Evolutionary conservation across 2,329 filamentous ascomycete genomes (phyloP).

Genomic region (Apiospora rasikravindrae): DNA sequence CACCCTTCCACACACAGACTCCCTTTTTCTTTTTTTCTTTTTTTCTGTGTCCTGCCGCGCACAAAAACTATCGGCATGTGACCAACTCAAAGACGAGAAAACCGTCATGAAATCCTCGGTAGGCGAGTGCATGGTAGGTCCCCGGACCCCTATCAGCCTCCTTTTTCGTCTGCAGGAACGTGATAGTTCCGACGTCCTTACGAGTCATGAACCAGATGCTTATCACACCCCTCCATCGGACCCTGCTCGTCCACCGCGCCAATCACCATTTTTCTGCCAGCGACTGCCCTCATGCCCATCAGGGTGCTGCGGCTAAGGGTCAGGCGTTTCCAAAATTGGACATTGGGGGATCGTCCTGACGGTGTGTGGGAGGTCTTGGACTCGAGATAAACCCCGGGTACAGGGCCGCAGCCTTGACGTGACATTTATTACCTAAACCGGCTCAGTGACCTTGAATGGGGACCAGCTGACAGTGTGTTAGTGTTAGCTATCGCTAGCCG

Average conservation of each 20-base stretch:
- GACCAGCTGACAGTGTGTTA: not conserved
- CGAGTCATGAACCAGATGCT: conserved; percentile 6
- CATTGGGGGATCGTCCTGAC: not conserved
- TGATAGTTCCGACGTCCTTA: conserved; percentile 5
- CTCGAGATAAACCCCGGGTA: conserved; percentile 11
- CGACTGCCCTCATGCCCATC: not conserved
- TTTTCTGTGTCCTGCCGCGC: not conserved
- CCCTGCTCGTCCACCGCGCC: not conserved
- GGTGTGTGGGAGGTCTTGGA: conserved; percentile 3
- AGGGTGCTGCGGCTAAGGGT: conserved; percentile 13
- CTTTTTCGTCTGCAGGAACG: conserved; percentile 12
- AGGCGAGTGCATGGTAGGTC: conserved; percentile 7
- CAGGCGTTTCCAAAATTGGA: conserved; percentile 3
- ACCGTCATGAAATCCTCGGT: not conserved
- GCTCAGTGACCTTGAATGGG: not conserved
- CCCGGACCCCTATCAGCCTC: conserved; percentile 3
- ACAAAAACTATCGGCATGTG: not conserved
- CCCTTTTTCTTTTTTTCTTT: not conserved
- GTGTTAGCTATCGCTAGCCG: not conserved
- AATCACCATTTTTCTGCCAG: not conserved
- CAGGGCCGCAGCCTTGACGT: conserved; percentile 8
- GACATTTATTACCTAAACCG: conserved; percentile 10
- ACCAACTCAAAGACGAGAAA: not conserved
- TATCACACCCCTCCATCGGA: conserved; percentile 13
- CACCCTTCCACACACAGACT: conserved; percentile 2